Conservation (phyloP, 306 rosid species). For the Lathyrus tuberosus region DNA sequence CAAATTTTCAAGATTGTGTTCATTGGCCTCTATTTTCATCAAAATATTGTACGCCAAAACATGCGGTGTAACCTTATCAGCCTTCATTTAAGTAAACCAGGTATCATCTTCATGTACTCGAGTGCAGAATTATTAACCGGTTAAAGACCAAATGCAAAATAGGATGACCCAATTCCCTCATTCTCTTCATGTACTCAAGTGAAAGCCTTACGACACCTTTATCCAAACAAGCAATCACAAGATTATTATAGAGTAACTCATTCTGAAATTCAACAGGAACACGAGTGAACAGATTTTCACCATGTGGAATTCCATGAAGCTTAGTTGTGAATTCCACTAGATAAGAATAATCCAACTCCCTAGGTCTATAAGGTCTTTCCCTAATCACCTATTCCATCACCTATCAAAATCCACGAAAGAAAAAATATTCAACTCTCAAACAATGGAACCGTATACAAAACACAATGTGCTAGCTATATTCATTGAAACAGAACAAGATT, state of each 20-base stretch:
- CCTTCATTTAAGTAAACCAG: slow-evolving; percentile 77
- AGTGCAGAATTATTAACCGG: slow-evolving; percentile 79
- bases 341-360: slow-evolving; percentile 81
- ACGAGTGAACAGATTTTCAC: slow-evolving; percentile 69
- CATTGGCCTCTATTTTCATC: slow-evolving; percentile 89
- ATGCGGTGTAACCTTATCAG: slow-evolving; percentile 76
- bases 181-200: slow-evolving; percentile 84
- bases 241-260: slow-evolving; percentile 85
- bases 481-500: no score
- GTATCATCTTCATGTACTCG: slow-evolving; percentile 64
- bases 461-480: no score
- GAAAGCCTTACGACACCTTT: slow-evolving; percentile 77
- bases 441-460: no score
- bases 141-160: slow-evolving; percentile 88
- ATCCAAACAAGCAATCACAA: slow-evolving; percentile 84
- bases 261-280: slow-evolving; percentile 76
- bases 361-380: slow-evolving; percentile 79
- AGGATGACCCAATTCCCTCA: slow-evolving; percentile 76
- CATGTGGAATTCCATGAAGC: slow-evolving; percentile 82
- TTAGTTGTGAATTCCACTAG: slow-evolving; percentile 77
- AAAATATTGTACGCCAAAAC: slow-evolving; percentile 89
- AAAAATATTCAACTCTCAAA: no score
- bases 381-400: slow-evolving; percentile 96
- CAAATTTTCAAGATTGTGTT: slow-evolving; percentile 72
- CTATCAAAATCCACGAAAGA: no score